A percentile compares a stretch with the other conserved stretches of the same genome.
Evolutionary conservation across 306 rosid genomes (phyloP).

Genomic region (Morella rubra): DNA sequence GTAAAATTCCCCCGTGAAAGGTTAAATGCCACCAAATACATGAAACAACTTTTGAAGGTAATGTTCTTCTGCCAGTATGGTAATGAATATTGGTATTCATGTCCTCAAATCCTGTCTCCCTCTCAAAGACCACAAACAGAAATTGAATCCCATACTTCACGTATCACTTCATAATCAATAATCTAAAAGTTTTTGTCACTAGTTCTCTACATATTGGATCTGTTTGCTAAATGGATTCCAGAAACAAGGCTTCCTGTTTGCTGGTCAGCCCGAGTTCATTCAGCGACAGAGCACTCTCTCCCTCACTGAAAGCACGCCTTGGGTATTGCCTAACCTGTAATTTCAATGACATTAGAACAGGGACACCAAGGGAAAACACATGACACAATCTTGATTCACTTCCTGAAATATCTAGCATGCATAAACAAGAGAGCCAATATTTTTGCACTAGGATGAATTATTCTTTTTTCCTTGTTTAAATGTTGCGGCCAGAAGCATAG

Average conservation of each 20-base stretch:
- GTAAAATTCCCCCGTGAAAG: neutral
- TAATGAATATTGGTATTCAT: neutral
- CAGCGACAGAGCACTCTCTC: slow-evolving; percentile 58
- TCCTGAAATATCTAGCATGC: slow-evolving; percentile 1
- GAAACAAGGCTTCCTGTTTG: slow-evolving; percentile 92
- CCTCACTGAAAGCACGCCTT: slow-evolving; percentile 74
- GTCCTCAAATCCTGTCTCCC: slow-evolving; percentile 16
- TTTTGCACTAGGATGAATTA: neutral
- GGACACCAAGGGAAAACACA: neutral
- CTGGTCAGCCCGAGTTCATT: slow-evolving; percentile 75
- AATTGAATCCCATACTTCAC: slow-evolving; percentile 29
- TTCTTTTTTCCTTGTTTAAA: neutral
- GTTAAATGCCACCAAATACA: slow-evolving; percentile 11
- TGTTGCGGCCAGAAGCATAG: neutral
- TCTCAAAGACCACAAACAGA: slow-evolving; percentile 35
- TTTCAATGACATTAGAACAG: slow-evolving; percentile 6
- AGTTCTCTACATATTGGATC: slow-evolving; percentile 38
- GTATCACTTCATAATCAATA: slow-evolving; percentile 28
- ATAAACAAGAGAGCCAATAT: neutral
- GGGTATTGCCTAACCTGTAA: slow-evolving; percentile 94
- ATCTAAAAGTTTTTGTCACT: slow-evolving; percentile 30
- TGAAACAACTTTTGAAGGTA: neutral
- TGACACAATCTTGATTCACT: neutral
- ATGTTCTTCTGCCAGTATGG: slow-evolving; percentile 4
- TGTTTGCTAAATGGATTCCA: slow-evolving; percentile 59